These are phyloP conservation scores for Magnaporthiopsis rhizophila DNA, from an alignment of 2,329 filamentous ascomycete genomes.

Conservation along the genomic window DNA sequence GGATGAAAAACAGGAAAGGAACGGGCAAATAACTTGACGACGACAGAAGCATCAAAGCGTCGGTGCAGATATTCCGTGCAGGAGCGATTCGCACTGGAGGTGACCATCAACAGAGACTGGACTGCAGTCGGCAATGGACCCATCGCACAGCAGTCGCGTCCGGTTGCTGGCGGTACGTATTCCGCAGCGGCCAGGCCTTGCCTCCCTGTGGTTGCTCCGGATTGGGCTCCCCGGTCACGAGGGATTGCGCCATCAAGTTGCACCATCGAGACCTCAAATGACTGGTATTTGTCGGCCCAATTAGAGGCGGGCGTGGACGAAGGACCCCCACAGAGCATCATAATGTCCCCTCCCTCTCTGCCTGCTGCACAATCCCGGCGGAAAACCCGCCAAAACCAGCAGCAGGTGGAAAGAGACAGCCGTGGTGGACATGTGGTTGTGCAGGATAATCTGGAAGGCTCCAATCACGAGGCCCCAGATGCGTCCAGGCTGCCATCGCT, in stretches of 20 bases:
- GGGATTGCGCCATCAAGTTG: conserved; percentile 51
- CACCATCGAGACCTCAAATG: conserved; percentile 6
- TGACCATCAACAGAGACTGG: not conserved
- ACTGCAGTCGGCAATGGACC: not conserved
- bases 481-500: not conserved
- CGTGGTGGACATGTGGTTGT: conserved; percentile 9
- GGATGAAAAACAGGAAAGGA: not conserved
- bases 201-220: not conserved
- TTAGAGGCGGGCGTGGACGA: conserved; percentile 17
- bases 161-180: not conserved
- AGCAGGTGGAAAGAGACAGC: conserved; percentile 9
- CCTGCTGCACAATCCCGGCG: not conserved
- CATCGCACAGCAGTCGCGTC: not conserved
- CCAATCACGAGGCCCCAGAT: conserved; percentile 21
- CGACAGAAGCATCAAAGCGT: not conserved
- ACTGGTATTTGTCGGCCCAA: conserved; percentile 34
- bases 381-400: not conserved
- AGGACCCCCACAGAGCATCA: not conserved
- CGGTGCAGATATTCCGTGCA: not conserved
- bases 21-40: not conserved
- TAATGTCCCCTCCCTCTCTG: not conserved
- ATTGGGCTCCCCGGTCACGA: conserved; percentile 35
- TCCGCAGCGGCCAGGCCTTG: not conserved
- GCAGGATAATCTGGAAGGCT: conserved; percentile 18
- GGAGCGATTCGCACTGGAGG: not conserved